Percentiles rank a stretch among this genome's conserved stretches.
These are phyloP conservation scores for Globisporangium uncinulatum DNA, from an alignment of 352 stramenopile genomes.

Conservation along the genomic window DNA sequence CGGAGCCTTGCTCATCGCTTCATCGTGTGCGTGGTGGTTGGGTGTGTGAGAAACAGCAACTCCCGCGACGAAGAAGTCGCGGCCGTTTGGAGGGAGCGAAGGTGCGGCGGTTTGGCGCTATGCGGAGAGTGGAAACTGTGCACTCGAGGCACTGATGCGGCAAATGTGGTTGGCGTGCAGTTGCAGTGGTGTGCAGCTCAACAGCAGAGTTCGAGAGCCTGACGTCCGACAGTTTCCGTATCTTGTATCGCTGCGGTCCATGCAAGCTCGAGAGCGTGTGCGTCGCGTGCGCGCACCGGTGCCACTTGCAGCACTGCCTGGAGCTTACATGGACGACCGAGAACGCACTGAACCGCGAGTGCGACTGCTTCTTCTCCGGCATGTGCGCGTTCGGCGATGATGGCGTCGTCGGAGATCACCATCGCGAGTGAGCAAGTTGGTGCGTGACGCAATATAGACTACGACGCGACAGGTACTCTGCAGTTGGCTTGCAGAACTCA, in stretches of 20 bases:
- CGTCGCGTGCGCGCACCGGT: conserved; percentile 63
- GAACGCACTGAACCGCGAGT: conserved; percentile 35
- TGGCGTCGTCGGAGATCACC: not conserved
- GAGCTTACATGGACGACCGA: conserved; percentile 53
- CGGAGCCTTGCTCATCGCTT: not conserved
- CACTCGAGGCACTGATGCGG: too few species aligned
- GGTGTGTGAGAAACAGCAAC: conserved; percentile 16
- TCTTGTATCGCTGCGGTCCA: conserved; percentile 53
- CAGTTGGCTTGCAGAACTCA: too few species aligned
- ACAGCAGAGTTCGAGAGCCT: conserved; percentile 46
- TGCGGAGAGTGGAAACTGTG: not conserved
- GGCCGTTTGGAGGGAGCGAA: conserved; percentile 36
- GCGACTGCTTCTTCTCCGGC: conserved; percentile 28
- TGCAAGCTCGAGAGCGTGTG: conserved; percentile 50
- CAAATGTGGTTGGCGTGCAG: conserved; percentile 12
- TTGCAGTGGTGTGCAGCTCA: conserved; percentile 40
- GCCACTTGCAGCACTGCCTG: conserved; percentile 54
- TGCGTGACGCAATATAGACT: not conserved
- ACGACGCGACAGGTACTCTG: not conserved
- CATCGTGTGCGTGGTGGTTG: not conserved
- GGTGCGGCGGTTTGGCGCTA: conserved; percentile 14
- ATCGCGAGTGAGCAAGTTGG: not conserved
- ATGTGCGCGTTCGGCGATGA: conserved; percentile 25
- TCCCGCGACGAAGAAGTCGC: conserved; percentile 14
- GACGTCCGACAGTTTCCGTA: conserved; percentile 69